Conservation (phyloP, 768 basidiomycete genomes). For the Phanerochaete carnosa region DNA sequence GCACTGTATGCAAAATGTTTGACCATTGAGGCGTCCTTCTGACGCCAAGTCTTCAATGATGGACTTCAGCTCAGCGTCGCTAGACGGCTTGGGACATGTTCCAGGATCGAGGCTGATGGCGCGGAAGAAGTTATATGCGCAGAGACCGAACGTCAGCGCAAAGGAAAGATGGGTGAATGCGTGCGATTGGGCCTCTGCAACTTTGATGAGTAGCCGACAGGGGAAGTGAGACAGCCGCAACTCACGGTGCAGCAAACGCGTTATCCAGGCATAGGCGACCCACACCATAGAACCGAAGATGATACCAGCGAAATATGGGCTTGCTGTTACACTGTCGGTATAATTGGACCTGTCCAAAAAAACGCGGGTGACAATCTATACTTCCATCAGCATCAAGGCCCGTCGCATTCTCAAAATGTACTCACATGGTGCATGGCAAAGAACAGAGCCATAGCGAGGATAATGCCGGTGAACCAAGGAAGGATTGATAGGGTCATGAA, state of each 20-base stretch:
- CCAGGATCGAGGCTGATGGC: slow-evolving; percentile 89
- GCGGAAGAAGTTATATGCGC: slow-evolving; percentile 89
- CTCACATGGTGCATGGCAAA: slow-evolving; percentile 92
- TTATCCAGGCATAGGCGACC: slow-evolving; percentile 82
- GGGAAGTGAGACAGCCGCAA: slow-evolving; percentile 10
- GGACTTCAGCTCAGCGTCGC: slow-evolving; percentile 83
- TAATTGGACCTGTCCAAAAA: slow-evolving; percentile 79
- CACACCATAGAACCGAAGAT: slow-evolving; percentile 83
- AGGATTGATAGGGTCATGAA: slow-evolving; percentile 80
- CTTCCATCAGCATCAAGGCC: slow-evolving; percentile 13
- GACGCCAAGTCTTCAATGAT: slow-evolving; percentile 89
- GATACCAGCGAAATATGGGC: slow-evolving; percentile 92
- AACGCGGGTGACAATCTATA: slow-evolving; percentile 78
- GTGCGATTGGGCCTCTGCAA: slow-evolving; percentile 71
- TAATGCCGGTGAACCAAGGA: slow-evolving; percentile 86
- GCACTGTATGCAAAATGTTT: slow-evolving; percentile 94
- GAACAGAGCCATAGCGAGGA: slow-evolving; percentile 82
- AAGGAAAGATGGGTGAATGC: slow-evolving; percentile 76
- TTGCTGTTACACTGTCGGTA: slow-evolving; percentile 79
- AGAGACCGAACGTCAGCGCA: slow-evolving; percentile 63
- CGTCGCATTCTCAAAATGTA: slow-evolving; percentile 11
- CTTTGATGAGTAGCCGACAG: neutral
- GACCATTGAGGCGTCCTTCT: slow-evolving; percentile 86
- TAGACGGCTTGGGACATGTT: slow-evolving; percentile 73
- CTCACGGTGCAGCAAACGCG: slow-evolving; percentile 70